Base-by-base conservation (phyloP, 1,284 basidiomycete species). In the Wolfiporia cocos region DNA sequence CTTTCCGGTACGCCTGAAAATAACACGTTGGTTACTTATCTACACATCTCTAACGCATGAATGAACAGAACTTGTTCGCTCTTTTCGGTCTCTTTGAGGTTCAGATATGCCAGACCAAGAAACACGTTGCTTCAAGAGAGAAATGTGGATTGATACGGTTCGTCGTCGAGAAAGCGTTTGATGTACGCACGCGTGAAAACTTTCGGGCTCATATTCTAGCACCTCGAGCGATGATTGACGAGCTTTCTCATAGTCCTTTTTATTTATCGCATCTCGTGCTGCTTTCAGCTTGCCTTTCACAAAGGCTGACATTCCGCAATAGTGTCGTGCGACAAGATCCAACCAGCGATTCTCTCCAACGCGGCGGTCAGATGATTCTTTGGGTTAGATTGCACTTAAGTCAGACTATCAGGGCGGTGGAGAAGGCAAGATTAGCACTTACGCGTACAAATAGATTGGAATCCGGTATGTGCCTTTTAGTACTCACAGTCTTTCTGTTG, bases 181-280 rank as follows among this genome's bases (percentile, higher is more conserved):
- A n/a, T n/a, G n/a, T n/a, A 70, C 85, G 58, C 60, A 93, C 89
- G 83, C 86, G 52, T 84, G 81, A 52, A 91, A 89, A 56, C 86
- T 88, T 34, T 79, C 76, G 3, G 84, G 72, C 46, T 91, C 88
- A 52, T 78, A 81, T 33, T 85, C 80, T 28, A 88, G 65, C 12
- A 79, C 79, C 46, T 81, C 73, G 18, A 71, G 62, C 10, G 81
- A 78, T 21, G 82, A 74, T 49, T 79, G 73, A 49, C 76, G 80
- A 5, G 90, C 92, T n/a, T 66, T 65, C 18, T 70, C 64, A 49
- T 76, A 90, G 49, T 94, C 81, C 57, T 88, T 88, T 57, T 81
- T 83, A 7, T 67, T 68, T n/a, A 95, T 65, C 6, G 80, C 76
- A 31, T 87, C 81, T 47, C 86, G 78, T 15, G 92, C 85, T n/a